These are phyloP conservation scores for Skeletonema potamos DNA, from an alignment of 108 stramenopile genomes.

Conservation along the genomic window DNA sequence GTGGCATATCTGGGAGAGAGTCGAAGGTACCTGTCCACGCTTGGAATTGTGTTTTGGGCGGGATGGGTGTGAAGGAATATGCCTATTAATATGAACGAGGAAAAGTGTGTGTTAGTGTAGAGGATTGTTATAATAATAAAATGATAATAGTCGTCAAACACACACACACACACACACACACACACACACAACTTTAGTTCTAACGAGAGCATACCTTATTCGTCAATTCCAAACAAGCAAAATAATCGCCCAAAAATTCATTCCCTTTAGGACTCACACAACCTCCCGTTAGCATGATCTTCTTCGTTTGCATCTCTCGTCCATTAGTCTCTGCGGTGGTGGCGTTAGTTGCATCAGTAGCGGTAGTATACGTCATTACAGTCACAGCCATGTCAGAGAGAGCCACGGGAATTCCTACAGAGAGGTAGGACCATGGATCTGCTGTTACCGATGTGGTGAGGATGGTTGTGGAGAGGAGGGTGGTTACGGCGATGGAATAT, in stretches of 20 bases:
- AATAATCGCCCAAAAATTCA: constrained; percentile 15
- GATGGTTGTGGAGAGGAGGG: neutral
- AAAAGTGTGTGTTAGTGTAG: no score
- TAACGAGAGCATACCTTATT: neutral
- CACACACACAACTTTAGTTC: neutral
- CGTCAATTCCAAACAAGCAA: constrained; percentile 13
- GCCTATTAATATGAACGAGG: neutral
- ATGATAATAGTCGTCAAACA: no score
- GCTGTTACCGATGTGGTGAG: neutral
- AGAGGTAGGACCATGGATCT: constrained; percentile 18
- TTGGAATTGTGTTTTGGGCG: neutral
- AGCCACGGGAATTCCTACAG: constrained; percentile 2
- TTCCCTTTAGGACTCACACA: constrained; percentile 46
- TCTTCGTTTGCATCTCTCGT: neutral
- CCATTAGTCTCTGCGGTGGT: neutral
- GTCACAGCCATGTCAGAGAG: constrained; percentile 19
- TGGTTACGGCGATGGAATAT: constrained; percentile 14
- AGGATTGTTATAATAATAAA: no score
- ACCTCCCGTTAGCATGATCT: constrained; percentile 51
- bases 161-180: no score
- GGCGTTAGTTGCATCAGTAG: neutral
- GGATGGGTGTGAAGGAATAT: constrained; percentile 20
- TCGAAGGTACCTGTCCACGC: constrained; percentile 28
- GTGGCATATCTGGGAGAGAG: constrained; percentile 44
- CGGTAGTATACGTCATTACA: neutral